Percentiles rank a stretch among this genome's conserved stretches.
These are phyloP conservation scores for Tardiomyces digboiensis DNA, from an alignment of 1,139 yeast genomes.

Conservation along the genomic window DNA sequence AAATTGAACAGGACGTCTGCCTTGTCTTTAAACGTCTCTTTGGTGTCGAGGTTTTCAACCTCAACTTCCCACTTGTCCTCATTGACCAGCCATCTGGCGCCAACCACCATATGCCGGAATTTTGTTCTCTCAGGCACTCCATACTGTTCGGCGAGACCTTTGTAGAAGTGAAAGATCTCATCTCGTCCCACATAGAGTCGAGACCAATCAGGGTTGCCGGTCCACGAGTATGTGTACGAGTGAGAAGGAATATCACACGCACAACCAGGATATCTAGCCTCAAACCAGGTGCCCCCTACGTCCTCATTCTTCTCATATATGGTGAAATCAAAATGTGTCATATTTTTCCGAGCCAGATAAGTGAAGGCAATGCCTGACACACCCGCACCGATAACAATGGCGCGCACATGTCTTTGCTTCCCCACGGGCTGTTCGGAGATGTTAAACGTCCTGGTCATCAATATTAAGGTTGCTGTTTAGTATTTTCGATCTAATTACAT, in stretches of 20 bases:
- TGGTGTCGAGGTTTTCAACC: slow-evolving; percentile 8
- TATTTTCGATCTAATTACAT: no score
- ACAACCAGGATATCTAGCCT: slow-evolving; percentile 19
- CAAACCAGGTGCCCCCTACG: slow-evolving; percentile 22
- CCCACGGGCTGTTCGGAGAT: background rate
- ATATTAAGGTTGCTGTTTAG: no score
- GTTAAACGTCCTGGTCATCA: background rate
- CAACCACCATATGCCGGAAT: slow-evolving; percentile 2
- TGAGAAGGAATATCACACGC: slow-evolving; percentile 22
- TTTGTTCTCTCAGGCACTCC: slow-evolving; percentile 8
- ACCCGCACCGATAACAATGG: slow-evolving; percentile 30
- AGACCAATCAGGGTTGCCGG: slow-evolving; percentile 21
- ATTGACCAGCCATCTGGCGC: slow-evolving; percentile 14
- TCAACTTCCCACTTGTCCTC: slow-evolving; percentile 14
- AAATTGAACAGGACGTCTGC: slow-evolving; percentile 14
- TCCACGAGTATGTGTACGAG: slow-evolving; percentile 19
- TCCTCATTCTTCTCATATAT: slow-evolving; percentile 17
- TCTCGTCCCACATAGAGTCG: slow-evolving; percentile 13
- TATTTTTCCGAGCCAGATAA: slow-evolving; percentile 9
- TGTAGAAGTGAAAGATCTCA: slow-evolving; percentile 17
- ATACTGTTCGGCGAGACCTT: slow-evolving; percentile 15
- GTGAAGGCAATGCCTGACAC: slow-evolving; percentile 25
- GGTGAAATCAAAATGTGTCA: slow-evolving; percentile 8
- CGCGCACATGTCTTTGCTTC: slow-evolving; percentile 5
- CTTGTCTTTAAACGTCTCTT: slow-evolving; percentile 7